Evolutionary conservation across 192 early-diverging fungal genomes (phyloP).

Genomic region (Backusella liffmaniae): DNA sequence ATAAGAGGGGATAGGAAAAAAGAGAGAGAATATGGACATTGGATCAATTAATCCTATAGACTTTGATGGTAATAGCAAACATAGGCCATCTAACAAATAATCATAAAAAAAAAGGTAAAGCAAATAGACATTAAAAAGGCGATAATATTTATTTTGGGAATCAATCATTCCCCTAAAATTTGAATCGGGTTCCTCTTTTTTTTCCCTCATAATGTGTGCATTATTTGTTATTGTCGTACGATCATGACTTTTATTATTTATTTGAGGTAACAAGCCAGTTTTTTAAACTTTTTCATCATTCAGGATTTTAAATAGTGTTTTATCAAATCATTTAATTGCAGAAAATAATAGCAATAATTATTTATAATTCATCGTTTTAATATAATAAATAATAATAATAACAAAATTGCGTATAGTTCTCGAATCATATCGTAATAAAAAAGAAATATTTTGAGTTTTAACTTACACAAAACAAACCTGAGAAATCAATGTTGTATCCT

Average conservation of each 20-base stretch:
- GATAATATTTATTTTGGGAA: background rate
- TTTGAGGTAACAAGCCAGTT: conserved; percentile 1
- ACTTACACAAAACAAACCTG: background rate
- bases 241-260: background rate
- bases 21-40: too few relatives aligned
- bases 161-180: background rate
- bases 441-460: background rate
- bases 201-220: background rate
- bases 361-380: background rate
- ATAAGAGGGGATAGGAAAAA: background rate
- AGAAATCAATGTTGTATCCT: background rate
- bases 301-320: background rate
- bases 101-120: background rate
- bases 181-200: background rate
- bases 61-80: background rate
- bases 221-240: conserved; percentile 5
- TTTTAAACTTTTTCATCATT: background rate
- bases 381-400: background rate
- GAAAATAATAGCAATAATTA: background rate
- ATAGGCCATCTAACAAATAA: background rate
- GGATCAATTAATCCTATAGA: background rate
- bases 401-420: background rate
- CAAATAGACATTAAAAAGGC: background rate
- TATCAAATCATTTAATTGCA: background rate
- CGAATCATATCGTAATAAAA: background rate